phyloP scores from a whole-genome alignment of 495 filamentous ascomycete genomes.

The Symbiotaphrina buchneri region DNA sequence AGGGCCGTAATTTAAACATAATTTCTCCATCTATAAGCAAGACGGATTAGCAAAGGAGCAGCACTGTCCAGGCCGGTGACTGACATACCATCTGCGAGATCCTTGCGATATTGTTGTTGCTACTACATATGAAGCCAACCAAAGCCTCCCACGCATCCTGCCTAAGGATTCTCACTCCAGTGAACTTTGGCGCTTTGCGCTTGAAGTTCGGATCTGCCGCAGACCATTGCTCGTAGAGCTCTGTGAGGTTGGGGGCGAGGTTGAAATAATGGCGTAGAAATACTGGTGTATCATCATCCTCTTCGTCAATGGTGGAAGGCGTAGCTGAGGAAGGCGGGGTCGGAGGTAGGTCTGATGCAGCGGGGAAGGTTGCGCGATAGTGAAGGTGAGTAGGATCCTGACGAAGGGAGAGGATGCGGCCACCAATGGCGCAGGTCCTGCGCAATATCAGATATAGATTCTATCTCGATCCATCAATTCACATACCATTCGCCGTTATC shows the following conservation, averaged over 20 bases:
- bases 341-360: slow-evolving; percentile 6
- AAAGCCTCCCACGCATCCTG: slow-evolving; percentile 96
- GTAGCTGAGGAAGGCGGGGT: slow-evolving; percentile 8
- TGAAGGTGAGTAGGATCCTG: slow-evolving; percentile 64
- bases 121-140: slow-evolving; percentile 89
- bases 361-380: slow-evolving; percentile 49
- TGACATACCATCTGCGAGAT: slow-evolving; percentile 70
- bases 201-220: slow-evolving; percentile 71
- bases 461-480: too few species aligned
- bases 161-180: slow-evolving; percentile 79
- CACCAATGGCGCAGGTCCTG: slow-evolving; percentile 64
- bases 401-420: slow-evolving; percentile 60
- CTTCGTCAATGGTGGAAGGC: slow-evolving; percentile 6
- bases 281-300: slow-evolving; percentile 37
- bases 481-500: slow-evolving; percentile 61
- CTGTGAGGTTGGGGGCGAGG: slow-evolving; percentile 43
- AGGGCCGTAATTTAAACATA: slow-evolving; percentile 69
- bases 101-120: slow-evolving; percentile 91
- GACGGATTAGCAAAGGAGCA: too few species aligned
- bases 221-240: slow-evolving; percentile 77
- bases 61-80: neutral
- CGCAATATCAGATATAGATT: slow-evolving; percentile 9
- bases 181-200: slow-evolving; percentile 66
- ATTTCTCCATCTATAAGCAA: slow-evolving; percentile 43
- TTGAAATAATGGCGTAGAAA: slow-evolving; percentile 67